A percentile compares a stretch with the other conserved stretches of the same genome.
Conservation (phyloP, 208 protist species). For the Leishmania amazonensis region DNA sequence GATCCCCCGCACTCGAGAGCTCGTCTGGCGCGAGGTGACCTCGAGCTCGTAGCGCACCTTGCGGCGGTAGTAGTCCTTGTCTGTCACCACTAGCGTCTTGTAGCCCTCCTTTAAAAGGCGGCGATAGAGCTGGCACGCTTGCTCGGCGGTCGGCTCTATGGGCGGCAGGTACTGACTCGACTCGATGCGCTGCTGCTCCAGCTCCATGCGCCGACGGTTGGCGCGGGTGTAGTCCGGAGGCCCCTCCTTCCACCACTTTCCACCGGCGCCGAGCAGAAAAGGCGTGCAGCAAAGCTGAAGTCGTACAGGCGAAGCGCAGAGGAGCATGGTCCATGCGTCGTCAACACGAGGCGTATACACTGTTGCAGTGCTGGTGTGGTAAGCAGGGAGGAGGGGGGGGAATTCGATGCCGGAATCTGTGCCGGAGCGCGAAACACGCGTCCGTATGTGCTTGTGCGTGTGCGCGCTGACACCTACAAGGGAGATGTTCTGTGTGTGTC, state of each 20-base stretch:
- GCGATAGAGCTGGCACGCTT: slow-evolving; percentile 73
- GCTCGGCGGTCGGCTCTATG: slow-evolving; percentile 68
- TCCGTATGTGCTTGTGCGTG: neutral
- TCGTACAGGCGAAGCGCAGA: slow-evolving; percentile 20
- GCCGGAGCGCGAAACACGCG: neutral
- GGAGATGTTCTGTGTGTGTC: neutral
- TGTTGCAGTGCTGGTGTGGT: neutral
- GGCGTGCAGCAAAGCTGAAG: slow-evolving; percentile 36
- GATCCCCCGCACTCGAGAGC: slow-evolving; percentile 83
- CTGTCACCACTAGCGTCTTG: slow-evolving; percentile 61
- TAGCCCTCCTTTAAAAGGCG: slow-evolving; percentile 65
- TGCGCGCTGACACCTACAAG: neutral
- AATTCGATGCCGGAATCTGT: neutral
- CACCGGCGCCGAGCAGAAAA: neutral
- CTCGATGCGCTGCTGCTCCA: slow-evolving; percentile 73
- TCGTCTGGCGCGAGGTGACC: slow-evolving; percentile 85
- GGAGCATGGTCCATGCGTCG: slow-evolving; percentile 10
- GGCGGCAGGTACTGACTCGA: slow-evolving; percentile 54
- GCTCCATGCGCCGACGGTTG: slow-evolving; percentile 50
- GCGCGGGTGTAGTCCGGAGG: slow-evolving; percentile 74
- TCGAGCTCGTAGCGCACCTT: slow-evolving; percentile 88
- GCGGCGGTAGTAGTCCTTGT: slow-evolving; percentile 67
- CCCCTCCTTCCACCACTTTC: slow-evolving; percentile 81
- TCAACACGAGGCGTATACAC: too few species aligned
- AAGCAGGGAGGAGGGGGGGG: neutral